Base-by-base conservation (phyloP, 108 stramenopile species). In the Phaeodactylum tricornutum region DNA sequence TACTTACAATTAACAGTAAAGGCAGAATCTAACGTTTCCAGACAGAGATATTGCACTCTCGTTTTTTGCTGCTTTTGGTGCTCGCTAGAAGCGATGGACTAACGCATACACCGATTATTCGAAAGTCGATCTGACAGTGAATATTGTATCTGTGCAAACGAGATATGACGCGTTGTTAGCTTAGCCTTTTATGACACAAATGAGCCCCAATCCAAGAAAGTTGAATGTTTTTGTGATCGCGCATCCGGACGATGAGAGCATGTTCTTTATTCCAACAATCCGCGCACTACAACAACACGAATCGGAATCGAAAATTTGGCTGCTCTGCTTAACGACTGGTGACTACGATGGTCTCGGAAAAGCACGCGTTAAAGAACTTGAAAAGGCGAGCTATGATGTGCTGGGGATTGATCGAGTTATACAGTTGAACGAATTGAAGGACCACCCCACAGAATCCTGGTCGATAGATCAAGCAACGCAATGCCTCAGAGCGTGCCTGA, bases 271-370 rank as follows among this genome's bases (percentile, higher is more conserved):
- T 20, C 85, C 85, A 4, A 77, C 85, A 6, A 39, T 84, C 9
- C 61, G 53, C 12, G 47, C 15, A 14, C 67, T 46, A 6, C 34
- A 30, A 40, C 29, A 28, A 36, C 36, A 31, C 38, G 26, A 47
- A 64, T 50, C 3, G 2, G 19, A 29, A 3, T 25, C 0, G 11
- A 52, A 28, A 26, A 29, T 69, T 6, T 75, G 70, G 61, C 43
- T 85, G n/a, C 57, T 90, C 1, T 90, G 84, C 58, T 61, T 90
- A 1, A 78, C 76, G 37, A 84, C 72, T 21, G 88, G 88, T 3
- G 67, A 84, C 54, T 90, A 77, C 59, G 77, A 90, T 59, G 79
- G 81, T 15, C 57, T 78, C 35, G 78, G 78, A 3, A 50, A 51
- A 14, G 49, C 67, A 19, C 79, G 88, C 16, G 53, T 59, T 8